These are phyloP conservation scores for Aspergillus calidoustus DNA, from an alignment of 2,329 filamentous ascomycete genomes.

Conservation along the genomic window DNA sequence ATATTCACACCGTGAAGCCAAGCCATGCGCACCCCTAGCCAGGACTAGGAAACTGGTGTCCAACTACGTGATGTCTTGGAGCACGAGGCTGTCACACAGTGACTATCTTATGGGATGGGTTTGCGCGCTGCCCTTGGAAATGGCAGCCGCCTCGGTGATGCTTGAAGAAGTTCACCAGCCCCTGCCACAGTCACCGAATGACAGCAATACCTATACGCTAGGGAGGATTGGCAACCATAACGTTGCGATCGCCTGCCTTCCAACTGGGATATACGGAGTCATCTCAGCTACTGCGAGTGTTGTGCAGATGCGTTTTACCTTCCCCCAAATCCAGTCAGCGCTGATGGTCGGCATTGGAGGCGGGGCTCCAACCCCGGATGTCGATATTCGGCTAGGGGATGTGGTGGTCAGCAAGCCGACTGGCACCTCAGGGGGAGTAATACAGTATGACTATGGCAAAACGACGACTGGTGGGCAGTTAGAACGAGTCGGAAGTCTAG, in stretches of 20 bases:
- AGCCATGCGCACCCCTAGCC: no score
- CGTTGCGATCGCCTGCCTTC: slow-evolving; percentile 6
- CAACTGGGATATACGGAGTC: slow-evolving; percentile 1
- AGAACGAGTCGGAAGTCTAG: slow-evolving; percentile 1
- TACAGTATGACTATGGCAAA: slow-evolving; percentile 14
- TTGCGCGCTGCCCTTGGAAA: slow-evolving; percentile 9
- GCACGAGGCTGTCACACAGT: no score
- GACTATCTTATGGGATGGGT: slow-evolving; percentile 7
- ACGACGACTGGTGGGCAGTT: not conserved
- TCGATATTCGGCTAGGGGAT: slow-evolving; percentile 7
- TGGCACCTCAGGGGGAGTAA: not conserved
- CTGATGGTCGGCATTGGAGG: slow-evolving; percentile 40
- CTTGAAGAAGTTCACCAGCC: not conserved
- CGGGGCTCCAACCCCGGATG: slow-evolving; percentile 31
- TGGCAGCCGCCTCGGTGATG: slow-evolving; percentile 5
- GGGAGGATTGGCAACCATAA: not conserved
- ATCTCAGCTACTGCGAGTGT: not conserved
- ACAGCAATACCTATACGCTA: slow-evolving; percentile 5
- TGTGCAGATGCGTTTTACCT: slow-evolving; percentile 27
- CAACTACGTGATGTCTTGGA: no score
- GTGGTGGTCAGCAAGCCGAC: slow-evolving; percentile 10
- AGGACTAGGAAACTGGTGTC: no score
- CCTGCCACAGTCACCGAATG: not conserved
- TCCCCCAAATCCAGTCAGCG: slow-evolving; percentile 27
- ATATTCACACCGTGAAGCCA: no score